Percentiles rank a stretch among this genome's conserved stretches.
Conservation (phyloP, 306 rosid genomes). For the Styphnolobium japonicum region DNA sequence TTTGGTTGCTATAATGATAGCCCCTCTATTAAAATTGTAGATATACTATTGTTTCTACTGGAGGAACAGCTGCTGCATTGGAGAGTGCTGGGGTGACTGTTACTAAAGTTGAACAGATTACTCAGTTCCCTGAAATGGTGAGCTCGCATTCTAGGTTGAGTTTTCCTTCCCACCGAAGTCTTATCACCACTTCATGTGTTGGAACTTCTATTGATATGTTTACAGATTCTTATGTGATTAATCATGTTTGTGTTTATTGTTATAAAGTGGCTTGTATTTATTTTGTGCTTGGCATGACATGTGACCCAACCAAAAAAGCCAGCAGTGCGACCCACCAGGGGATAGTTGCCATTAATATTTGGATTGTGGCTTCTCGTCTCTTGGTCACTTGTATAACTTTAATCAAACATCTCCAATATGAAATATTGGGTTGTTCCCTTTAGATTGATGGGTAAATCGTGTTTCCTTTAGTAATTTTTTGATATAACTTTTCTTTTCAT, state of each 20-base stretch:
- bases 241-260: not conserved
- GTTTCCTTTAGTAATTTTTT: not conserved
- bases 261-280: no score
- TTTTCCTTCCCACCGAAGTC: conserved; percentile 4
- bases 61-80: conserved; percentile 88
- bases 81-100: conserved; percentile 80
- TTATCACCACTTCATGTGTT: not conserved
- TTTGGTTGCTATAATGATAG: conserved; percentile 7
- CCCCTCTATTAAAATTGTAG: conserved; percentile 35
- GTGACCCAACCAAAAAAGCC: no score
- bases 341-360: not conserved
- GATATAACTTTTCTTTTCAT: not conserved
- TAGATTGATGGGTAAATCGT: not conserved
- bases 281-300: no score
- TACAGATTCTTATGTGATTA: not conserved
- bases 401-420: not conserved
- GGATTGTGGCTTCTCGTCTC: not conserved
- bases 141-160: conserved; percentile 17
- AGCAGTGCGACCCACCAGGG: no score
- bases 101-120: conserved; percentile 84
- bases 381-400: not conserved
- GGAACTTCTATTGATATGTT: not conserved
- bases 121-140: conserved; percentile 93
- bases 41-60: conserved; percentile 87
- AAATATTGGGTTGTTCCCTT: not conserved